Conservation (phyloP, 805 yeast genomes). For the Ascoidea rubescens region DNA sequence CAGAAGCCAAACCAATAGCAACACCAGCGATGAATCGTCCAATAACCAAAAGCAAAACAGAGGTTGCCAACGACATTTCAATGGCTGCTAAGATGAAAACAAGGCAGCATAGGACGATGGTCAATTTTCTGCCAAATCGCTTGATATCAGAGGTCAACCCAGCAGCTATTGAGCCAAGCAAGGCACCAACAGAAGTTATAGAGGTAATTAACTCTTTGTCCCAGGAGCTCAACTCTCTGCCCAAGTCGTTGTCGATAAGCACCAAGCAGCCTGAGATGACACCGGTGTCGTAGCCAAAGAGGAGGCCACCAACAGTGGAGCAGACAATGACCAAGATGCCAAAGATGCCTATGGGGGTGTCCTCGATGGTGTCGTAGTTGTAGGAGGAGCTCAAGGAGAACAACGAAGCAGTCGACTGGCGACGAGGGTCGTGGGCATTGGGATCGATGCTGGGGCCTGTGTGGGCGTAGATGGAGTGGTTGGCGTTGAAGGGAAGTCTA, state of each 20-base stretch:
- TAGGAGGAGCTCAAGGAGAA: neutral
- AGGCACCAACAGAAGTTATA: slow-evolving; percentile 39
- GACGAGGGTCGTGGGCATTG: no score
- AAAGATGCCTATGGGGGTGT: slow-evolving; percentile 7
- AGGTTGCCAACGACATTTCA: slow-evolving; percentile 28
- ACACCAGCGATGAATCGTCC: slow-evolving; percentile 59
- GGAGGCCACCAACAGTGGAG: slow-evolving; percentile 45
- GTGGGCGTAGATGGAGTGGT: no score
- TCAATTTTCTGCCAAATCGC: slow-evolving; percentile 27
- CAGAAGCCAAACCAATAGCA: slow-evolving; percentile 62
- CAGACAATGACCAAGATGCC: slow-evolving; percentile 14
- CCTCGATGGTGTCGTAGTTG: slow-evolving; percentile 8
- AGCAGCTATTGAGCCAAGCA: slow-evolving; percentile 36
- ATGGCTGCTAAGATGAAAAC: slow-evolving; percentile 34
- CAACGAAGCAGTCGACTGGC: no score
- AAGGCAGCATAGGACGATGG: slow-evolving; percentile 28
- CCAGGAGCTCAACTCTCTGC: slow-evolving; percentile 19
- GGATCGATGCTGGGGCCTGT: no score
- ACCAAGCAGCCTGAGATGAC: slow-evolving; percentile 46
- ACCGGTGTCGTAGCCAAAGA: slow-evolving; percentile 56
- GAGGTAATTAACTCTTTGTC: slow-evolving; percentile 29
- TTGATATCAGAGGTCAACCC: slow-evolving; percentile 37
- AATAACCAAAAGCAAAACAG: slow-evolving; percentile 25
- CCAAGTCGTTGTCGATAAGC: slow-evolving; percentile 27
- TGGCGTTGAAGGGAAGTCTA: no score